Evolutionary conservation across 2,329 filamentous ascomycete species (phyloP), one percentile per base, ranked within the genome.

Genomic region (Lachnellula willkommii): DNA sequence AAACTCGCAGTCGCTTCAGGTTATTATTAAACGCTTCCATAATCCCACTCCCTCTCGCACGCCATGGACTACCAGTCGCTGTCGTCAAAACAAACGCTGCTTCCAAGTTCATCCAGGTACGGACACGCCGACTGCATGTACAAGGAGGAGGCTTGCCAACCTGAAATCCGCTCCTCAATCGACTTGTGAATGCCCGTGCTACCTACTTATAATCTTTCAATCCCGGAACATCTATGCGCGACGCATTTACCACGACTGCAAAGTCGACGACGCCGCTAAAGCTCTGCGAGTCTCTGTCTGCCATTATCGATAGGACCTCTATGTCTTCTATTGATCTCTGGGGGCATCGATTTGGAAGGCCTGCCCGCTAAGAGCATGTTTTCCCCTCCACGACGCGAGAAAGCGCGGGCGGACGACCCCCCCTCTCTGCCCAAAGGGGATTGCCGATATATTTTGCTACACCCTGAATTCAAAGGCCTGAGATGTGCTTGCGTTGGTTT

Each of bases 401-500:
- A 62, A 59, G 60, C 63, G 36, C 59, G 58, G 54, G 54, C 51
- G 17, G 54, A 60, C 52, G 77, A 79, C 55, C 78, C 80, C 53
- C 60, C 73, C 39, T 73, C 73, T 50, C 73, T 84, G 22, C 81
- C 81, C 14, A 74, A 77, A 61, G 81, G 81, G 35, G 79, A 82
- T 62, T 84, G 81, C 62, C 79, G 80, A 57, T 84, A 80, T 63
- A 83, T 84, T 59, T 68, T 84, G 32, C 72, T 81, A 28, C 73
- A 79, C 54, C 79, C 81, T 5, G 79, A 81, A 63, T 73, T 81
- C 66, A 80, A 78, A 62, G 80, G 81, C 51, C 75, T 81, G 56
- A 78, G 81, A 45, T 84, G 81, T 67, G 80, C 77, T 46, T 84
- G 81, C 63, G 77, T 80, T 58, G 74, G 76, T 57, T 84, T 84